Conservation (phyloP, 208 protist genomes). For the Leishmania braziliensis region DNA sequence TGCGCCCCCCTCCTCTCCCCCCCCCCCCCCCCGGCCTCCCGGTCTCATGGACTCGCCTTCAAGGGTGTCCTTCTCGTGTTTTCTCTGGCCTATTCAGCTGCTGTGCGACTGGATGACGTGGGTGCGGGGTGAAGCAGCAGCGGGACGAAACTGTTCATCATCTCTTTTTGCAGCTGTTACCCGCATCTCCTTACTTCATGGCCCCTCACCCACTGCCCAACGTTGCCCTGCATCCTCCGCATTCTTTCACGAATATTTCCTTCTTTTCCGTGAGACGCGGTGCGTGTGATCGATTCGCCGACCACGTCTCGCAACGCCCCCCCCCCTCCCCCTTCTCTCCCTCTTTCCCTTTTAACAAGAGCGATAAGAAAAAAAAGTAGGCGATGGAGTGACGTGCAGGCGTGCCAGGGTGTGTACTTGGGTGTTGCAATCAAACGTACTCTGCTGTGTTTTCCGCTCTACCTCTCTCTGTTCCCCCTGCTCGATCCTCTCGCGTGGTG, state of each 20-base stretch:
- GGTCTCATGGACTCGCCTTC: neutral
- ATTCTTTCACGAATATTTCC: neutral
- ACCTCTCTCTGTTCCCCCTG: no score
- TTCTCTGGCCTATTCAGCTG: neutral
- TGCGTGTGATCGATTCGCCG: neutral
- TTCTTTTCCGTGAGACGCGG: neutral
- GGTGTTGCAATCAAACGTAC: neutral
- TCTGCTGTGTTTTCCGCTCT: neutral
- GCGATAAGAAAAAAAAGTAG: no score
- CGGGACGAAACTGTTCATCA: neutral
- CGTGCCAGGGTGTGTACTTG: neutral
- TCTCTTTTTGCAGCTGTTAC: no score
- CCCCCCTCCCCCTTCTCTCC: neutral
- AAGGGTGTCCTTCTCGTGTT: neutral
- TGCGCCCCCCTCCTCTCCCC: neutral
- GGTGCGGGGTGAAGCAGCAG: neutral
- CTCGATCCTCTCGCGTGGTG: no score
- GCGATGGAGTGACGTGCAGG: no score
- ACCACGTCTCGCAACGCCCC: neutral
- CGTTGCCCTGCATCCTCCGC: neutral
- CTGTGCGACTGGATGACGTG: neutral
- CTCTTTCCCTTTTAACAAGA: neutral
- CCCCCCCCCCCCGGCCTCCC: neutral
- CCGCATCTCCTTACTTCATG: neutral
- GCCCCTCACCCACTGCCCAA: neutral